Base-by-base conservation (phyloP, 306 rosid species). In the Inga leiocalycina region DNA sequence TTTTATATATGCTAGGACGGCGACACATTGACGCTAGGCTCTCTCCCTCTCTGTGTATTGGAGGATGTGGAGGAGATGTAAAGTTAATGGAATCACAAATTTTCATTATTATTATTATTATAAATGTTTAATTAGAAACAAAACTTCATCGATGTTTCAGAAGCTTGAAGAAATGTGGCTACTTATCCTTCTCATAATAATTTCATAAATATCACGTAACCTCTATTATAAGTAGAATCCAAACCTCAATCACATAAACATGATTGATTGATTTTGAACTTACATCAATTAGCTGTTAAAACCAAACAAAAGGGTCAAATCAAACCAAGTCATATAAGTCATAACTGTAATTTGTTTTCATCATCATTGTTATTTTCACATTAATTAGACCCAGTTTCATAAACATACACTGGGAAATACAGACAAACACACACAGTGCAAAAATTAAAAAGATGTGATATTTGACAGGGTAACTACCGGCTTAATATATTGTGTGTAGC, bases 51-150 rank as follows among this genome's bases (percentile, higher is more conserved):
- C 27, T 56, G 19, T 56, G 27, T 64, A 5, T 27, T 62, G 16
- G 12, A 62, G 30, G 52, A 75, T 62, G 75, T 73, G 72, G 74
- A 52, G 34, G 79, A 74, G 15, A 57, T 5, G 68, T 57, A 66
- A 78, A 70, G 49, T 86, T 75, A 82, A 81, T 68, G 78, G 34
- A 52, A 79, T 79, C 61, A 51, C 84, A 84, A 39, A 68, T 84
- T 69, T 77, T 77, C 83, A 80, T 39, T 39, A 6, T 59, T 9
- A 24, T 62, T 62, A 79, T 59, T 9, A 24, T 62, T 62, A 79
- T 32, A 46, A 6, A 34, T 65, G n/a, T 15, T 32, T 52, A 17
- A 52, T 17, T 32, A 34, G 20, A 65, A 65, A 15, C 22, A 67
- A 67, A 35, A 15, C n/a, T 35, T 67, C 46, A 69, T 69, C 16